A percentile compares a stretch with the other conserved stretches of the same genome.
phyloP scores from a whole-genome alignment of 2,329 filamentous ascomycete species.

The Lojkania enalia region DNA sequence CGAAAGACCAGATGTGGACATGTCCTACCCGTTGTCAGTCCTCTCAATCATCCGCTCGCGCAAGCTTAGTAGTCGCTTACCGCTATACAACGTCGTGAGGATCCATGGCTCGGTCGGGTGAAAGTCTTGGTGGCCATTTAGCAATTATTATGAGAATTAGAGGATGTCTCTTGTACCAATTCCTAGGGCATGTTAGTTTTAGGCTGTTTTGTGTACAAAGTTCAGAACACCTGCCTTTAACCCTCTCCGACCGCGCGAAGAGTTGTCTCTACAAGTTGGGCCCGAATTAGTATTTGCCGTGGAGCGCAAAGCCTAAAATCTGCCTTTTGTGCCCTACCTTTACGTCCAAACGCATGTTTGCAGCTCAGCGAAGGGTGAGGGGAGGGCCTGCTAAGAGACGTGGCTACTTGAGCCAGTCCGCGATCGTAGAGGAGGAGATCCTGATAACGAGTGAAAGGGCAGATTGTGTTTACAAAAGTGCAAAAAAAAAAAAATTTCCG shows the following conservation, averaged over 20 bases:
- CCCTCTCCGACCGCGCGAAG: slow-evolving; percentile 89
- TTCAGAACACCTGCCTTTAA: slow-evolving; percentile 60
- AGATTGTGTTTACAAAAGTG: too few species aligned
- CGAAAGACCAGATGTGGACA: slow-evolving; percentile 99
- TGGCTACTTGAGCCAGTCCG: slow-evolving; percentile 45
- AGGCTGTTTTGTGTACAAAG: slow-evolving; percentile 6
- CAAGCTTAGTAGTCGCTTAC: slow-evolving; percentile 51
- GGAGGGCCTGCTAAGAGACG: slow-evolving; percentile 42
- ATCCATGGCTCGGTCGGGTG: slow-evolving; percentile 95
- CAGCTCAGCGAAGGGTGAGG: slow-evolving; percentile 28
- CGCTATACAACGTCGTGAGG: slow-evolving; percentile 93
- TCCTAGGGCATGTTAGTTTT: slow-evolving; percentile 36
- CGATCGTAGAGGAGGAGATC: slow-evolving; percentile 16
- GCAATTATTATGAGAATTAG: slow-evolving; percentile 1
- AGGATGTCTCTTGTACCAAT: slow-evolving; percentile 33
- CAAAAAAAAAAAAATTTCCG: too few species aligned
- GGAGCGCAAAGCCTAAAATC: not conserved
- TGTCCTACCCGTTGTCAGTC: slow-evolving; percentile 66
- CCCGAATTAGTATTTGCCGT: slow-evolving; percentile 43
- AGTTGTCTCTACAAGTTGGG: slow-evolving; percentile 68
- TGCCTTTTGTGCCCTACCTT: slow-evolving; percentile 38
- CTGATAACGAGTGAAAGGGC: too few species aligned
- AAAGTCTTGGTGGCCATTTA: slow-evolving; percentile 82
- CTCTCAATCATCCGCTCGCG: slow-evolving; percentile 5
- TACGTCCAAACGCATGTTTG: slow-evolving; percentile 51